Conservation (phyloP, 1,284 basidiomycete genomes). For the Fomitopsis palustris region DNA sequence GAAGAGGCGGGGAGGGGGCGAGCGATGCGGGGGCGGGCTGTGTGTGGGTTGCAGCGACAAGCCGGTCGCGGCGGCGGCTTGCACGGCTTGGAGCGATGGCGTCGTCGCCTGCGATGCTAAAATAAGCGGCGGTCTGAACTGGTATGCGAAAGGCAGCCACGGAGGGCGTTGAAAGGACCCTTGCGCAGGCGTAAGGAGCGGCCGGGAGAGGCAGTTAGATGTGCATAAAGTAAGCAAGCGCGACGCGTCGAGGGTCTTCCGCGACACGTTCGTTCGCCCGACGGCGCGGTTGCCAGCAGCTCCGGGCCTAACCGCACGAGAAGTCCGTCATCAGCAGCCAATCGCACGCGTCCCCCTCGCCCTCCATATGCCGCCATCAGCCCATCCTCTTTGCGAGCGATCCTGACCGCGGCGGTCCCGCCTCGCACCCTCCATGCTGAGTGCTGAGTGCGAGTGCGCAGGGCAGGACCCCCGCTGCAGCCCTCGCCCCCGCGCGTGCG, state of each 20-base stretch:
- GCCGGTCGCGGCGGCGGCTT: not conserved
- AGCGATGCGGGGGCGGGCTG: not conserved
- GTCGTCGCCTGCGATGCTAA: not conserved
- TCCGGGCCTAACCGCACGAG: not conserved
- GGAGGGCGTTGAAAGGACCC: too few relatives aligned
- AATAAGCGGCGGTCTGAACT: not conserved
- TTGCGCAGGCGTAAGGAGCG: not conserved
- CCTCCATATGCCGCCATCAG: slow-evolving; percentile 2
- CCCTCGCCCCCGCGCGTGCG: not conserved
- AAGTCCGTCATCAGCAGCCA: not conserved
- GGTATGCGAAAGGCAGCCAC: too few relatives aligned
- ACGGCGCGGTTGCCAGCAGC: slow-evolving; percentile 2
- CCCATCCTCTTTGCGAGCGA: not conserved
- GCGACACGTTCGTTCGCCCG: slow-evolving; percentile 3
- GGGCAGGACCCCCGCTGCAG: not conserved
- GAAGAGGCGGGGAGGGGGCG: not conserved
- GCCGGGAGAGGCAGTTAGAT: not conserved
- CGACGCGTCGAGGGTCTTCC: not conserved
- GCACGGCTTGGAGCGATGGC: slow-evolving; percentile 3
- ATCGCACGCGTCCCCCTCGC: not conserved
- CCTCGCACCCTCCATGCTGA: not conserved
- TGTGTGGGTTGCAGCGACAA: not conserved
- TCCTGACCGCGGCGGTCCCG: not conserved
- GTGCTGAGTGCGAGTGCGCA: not conserved
- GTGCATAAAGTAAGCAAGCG: not conserved